phyloP scores from a whole-genome alignment of 768 basidiomycete genomes.

The Mycena vitilis region DNA sequence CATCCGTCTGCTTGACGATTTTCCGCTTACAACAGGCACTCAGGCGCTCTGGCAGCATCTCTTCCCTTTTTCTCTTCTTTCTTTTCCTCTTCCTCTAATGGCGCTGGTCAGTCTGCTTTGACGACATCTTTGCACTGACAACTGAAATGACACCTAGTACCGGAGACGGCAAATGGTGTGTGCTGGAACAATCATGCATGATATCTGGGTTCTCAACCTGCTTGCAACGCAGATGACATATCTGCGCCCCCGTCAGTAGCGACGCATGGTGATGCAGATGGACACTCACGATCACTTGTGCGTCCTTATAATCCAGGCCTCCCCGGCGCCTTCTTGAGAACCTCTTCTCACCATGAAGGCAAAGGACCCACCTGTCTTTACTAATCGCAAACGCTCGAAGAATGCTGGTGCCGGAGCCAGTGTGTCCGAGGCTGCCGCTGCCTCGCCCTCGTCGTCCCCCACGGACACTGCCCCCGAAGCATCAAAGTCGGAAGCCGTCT shows the following conservation, averaged over 20 bases:
- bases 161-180: slow-evolving; percentile 18
- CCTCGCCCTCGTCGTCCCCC: slow-evolving; percentile 17
- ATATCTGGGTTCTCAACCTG: slow-evolving; percentile 20
- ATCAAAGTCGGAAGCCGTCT: slow-evolving; percentile 1
- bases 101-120: too few relatives aligned
- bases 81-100: slow-evolving; percentile 21
- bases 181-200: slow-evolving; percentile 22
- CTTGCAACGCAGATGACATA: slow-evolving; percentile 17
- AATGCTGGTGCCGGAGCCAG: slow-evolving; percentile 22
- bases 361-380: slow-evolving; percentile 35
- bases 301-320: slow-evolving; percentile 26
- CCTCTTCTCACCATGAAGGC: slow-evolving; percentile 31
- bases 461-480: slow-evolving; percentile 14
- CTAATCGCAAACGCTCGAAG: slow-evolving; percentile 10
- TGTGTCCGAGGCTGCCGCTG: slow-evolving; percentile 17
- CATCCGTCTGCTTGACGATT: neutral
- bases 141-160: slow-evolving; percentile 20
- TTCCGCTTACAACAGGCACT: neutral
- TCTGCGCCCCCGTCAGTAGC: slow-evolving; percentile 21
- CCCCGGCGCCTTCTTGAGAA: neutral
- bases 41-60: slow-evolving; percentile 36
- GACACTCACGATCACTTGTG: slow-evolving; percentile 25
- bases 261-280: slow-evolving; percentile 30
- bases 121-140: slow-evolving; percentile 6
- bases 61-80: slow-evolving; percentile 19